Evolutionary conservation across 2,329 filamentous ascomycete genomes (phyloP).

Genomic region (Paracoccidioides lutzii): DNA sequence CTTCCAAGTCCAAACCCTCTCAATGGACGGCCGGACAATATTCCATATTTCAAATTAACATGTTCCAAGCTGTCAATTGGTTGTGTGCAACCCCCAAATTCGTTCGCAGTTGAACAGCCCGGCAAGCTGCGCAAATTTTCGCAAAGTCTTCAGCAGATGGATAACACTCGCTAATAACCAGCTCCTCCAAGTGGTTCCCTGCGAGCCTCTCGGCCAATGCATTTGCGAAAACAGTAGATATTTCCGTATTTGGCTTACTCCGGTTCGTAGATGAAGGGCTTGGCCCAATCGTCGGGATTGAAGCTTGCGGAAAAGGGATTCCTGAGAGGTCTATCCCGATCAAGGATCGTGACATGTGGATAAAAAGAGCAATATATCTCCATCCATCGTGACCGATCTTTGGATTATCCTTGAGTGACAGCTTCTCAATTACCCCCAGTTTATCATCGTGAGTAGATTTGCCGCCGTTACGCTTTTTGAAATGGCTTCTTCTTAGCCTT

Average conservation of each 20-base stretch:
- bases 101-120: slow-evolving; percentile 61
- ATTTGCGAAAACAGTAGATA: slow-evolving; percentile 56
- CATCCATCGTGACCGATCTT: slow-evolving; percentile 79
- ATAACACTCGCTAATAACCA: slow-evolving; percentile 70
- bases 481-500: slow-evolving; percentile 35
- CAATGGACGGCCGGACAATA: slow-evolving; percentile 68
- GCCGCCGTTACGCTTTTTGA: slow-evolving; percentile 26
- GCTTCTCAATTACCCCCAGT: slow-evolving; percentile 65
- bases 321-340: slow-evolving; percentile 78
- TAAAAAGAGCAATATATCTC: slow-evolving; percentile 79
- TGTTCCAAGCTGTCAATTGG: slow-evolving; percentile 60
- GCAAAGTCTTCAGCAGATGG: slow-evolving; percentile 59
- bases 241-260: slow-evolving; percentile 31
- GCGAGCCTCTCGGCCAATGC: slow-evolving; percentile 65
- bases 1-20: slow-evolving; percentile 77
- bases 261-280: slow-evolving; percentile 8
- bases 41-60: slow-evolving; percentile 55
- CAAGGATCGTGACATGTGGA: slow-evolving; percentile 78
- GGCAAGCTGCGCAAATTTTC: slow-evolving; percentile 65
- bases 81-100: slow-evolving; percentile 77
- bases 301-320: slow-evolving; percentile 56
- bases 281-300: slow-evolving; percentile 17
- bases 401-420: slow-evolving; percentile 77
- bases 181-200: slow-evolving; percentile 62
- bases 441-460: slow-evolving; percentile 21